A percentile compares a stretch with the other conserved stretches of the same genome.
phyloP scores from a whole-genome alignment of 2,329 filamentous ascomycete genomes.

The Fusarium burgessii region DNA sequence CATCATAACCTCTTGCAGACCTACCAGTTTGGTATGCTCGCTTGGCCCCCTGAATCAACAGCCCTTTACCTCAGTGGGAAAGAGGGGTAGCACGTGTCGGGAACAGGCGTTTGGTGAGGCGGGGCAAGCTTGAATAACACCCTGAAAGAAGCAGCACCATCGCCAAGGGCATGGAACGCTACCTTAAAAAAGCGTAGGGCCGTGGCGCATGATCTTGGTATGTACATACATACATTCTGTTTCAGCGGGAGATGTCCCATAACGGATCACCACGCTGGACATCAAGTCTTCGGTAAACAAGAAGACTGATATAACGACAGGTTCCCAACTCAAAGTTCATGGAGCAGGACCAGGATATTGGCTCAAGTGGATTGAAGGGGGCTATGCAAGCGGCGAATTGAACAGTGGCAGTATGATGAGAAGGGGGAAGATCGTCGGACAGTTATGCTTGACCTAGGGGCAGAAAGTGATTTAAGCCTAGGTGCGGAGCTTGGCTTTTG shows the following conservation, averaged over 20 bases:
- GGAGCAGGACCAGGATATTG: constrained; percentile 37
- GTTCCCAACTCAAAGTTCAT: constrained; percentile 16
- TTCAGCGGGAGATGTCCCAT: not conserved
- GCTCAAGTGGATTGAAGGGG: constrained; percentile 40
- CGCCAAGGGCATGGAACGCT: constrained; percentile 9
- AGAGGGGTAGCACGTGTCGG: constrained; percentile 36
- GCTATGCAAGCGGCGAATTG: constrained; percentile 41
- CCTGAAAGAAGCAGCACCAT: constrained; percentile 11
- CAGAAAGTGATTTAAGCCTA: constrained; percentile 44
- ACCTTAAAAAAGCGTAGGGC: constrained; percentile 1
- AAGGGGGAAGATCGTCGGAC: constrained; percentile 43
- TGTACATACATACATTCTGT: not conserved
- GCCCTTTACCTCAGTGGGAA: constrained; percentile 20
- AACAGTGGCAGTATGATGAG: constrained; percentile 42
- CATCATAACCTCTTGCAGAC: not conserved
- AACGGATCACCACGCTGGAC: not conserved
- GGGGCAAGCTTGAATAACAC: constrained; percentile 25
- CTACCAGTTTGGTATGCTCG: not conserved
- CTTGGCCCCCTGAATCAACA: constrained; percentile 33
- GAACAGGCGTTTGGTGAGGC: constrained; percentile 24
- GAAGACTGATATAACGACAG: constrained; percentile 1
- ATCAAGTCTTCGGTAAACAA: not conserved
- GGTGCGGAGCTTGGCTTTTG: constrained; percentile 44
- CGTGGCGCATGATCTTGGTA: not conserved
- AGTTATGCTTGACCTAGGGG: constrained; percentile 43